phyloP scores from a whole-genome alignment of 176 grass and related monocot species.

The Bonia amplexicaulis region DNA sequence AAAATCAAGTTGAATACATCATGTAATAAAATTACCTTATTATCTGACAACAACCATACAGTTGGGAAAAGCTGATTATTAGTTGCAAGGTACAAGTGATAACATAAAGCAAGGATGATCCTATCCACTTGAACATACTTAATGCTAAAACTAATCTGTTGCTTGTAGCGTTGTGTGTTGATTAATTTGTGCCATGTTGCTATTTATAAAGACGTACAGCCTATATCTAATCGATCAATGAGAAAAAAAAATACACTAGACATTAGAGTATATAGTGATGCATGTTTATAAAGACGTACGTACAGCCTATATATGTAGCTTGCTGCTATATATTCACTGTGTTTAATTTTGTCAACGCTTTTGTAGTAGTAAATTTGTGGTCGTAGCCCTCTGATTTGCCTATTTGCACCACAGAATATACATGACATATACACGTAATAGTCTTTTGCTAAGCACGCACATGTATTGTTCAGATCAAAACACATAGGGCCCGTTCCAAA shows the following conservation, averaged over 20 bases:
- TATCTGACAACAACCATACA: neutral
- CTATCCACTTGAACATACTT: slow-evolving; percentile 33
- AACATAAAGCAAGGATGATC: slow-evolving; percentile 20
- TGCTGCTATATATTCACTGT: neutral
- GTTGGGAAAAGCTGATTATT: slow-evolving; percentile 4
- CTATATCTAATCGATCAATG: neutral
- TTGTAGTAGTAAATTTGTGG: neutral
- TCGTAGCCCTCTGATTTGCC: neutral
- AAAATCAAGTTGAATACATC: slow-evolving; percentile 4
- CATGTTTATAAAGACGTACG: neutral
- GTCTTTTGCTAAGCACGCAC: too few species aligned
- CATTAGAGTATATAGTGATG: neutral
- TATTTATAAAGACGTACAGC: too few species aligned
- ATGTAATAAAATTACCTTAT: neutral
- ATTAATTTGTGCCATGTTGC: neutral
- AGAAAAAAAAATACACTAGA: neutral
- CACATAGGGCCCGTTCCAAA: too few species aligned
- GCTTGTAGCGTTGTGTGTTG: neutral
- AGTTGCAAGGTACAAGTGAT: neutral
- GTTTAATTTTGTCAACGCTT: too few species aligned
- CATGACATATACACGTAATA: neutral
- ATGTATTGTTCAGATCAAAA: neutral
- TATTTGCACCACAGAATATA: neutral
- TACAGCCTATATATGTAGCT: neutral
- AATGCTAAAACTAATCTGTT: neutral